These are phyloP conservation scores for Nigrospora sphaerica DNA, from an alignment of 2,329 filamentous ascomycete species.

Conservation along the genomic window DNA sequence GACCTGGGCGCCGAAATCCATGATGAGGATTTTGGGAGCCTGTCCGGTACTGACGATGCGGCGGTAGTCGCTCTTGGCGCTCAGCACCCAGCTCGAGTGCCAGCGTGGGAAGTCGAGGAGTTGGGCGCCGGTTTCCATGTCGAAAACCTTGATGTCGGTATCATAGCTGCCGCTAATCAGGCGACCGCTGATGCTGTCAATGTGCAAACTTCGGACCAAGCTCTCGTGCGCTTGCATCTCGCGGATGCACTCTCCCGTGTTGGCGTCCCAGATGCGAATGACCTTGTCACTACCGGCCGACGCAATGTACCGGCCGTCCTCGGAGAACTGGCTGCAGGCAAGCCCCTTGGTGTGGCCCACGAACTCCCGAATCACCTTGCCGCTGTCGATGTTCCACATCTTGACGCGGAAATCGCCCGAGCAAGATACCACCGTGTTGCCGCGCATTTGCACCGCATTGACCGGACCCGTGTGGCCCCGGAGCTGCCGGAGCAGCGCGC, in stretches of 20 bases:
- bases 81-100: constrained; percentile 95
- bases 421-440: constrained; percentile 87
- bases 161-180: constrained; percentile 93
- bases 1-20: constrained; percentile 75
- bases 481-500: constrained; percentile 68
- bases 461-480: constrained; percentile 85
- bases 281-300: constrained; percentile 93
- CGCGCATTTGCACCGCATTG: constrained; percentile 91
- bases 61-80: constrained; percentile 91
- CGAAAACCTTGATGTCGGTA: constrained; percentile 89
- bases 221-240: constrained; percentile 78
- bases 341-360: constrained; percentile 84
- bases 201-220: constrained; percentile 82
- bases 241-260: constrained; percentile 75
- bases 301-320: constrained; percentile 88
- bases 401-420: constrained; percentile 90
- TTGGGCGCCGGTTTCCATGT: constrained; percentile 71
- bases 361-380: constrained; percentile 85
- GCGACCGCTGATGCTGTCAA: constrained; percentile 79
- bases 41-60: constrained; percentile 93
- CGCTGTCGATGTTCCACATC: constrained; percentile 89
- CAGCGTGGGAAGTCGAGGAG: constrained; percentile 85
- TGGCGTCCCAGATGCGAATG: constrained; percentile 93
- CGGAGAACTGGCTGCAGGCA: constrained; percentile 91
- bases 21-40: constrained; percentile 82